These are phyloP conservation scores for Penicillium sp. DNA, from an alignment of 2,329 filamentous ascomycete species.

Conservation along the genomic window DNA sequence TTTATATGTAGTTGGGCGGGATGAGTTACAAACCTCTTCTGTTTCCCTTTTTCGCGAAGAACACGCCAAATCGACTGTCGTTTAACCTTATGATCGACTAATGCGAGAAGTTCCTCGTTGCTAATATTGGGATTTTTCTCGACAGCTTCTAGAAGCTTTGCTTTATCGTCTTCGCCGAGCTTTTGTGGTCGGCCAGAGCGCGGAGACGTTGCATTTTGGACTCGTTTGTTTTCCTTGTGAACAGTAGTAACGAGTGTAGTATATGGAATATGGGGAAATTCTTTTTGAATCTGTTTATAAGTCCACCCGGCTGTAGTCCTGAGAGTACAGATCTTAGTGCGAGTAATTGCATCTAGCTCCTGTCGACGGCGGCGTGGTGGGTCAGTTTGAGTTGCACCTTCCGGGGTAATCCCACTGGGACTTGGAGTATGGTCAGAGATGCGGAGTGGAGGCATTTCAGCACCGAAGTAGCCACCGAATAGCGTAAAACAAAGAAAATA, in stretches of 20 bases:
- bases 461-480: background rate
- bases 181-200: background rate
- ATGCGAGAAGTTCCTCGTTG: background rate
- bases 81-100: background rate
- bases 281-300: background rate
- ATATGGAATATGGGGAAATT: background rate
- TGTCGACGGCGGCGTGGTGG: background rate
- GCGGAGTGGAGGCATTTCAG: background rate
- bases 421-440: background rate
- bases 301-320: background rate
- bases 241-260: background rate
- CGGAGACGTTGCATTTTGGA: background rate
- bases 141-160: background rate
- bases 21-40: background rate
- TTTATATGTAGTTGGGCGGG: background rate
- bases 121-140: slow-evolving; percentile 8
- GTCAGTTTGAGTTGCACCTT: background rate
- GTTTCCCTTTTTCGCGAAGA: slow-evolving; percentile 15
- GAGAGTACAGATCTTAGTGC: background rate
- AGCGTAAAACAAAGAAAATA: background rate
- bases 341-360: background rate
- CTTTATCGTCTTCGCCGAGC: slow-evolving; percentile 7
- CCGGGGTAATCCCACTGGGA: background rate
- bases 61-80: background rate
- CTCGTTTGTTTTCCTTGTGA: background rate